phyloP scores from a whole-genome alignment of 257 asterid species.

The Petrea volubilis region DNA sequence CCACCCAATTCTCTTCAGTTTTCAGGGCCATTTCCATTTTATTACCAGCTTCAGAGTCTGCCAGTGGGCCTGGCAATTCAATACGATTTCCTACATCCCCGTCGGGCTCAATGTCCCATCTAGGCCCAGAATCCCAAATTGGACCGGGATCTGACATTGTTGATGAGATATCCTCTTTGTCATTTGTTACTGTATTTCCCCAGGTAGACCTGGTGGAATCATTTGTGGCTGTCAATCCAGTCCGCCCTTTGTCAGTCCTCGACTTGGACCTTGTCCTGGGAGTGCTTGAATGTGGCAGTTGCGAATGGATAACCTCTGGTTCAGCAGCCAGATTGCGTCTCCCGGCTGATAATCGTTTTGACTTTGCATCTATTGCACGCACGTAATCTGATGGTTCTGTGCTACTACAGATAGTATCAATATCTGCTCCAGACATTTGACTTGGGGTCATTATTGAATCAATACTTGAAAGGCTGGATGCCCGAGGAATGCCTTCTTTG shows the following conservation, averaged over 20 bases:
- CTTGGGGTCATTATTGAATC: conserved; percentile 77
- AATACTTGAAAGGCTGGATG: conserved; percentile 74
- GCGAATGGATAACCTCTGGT: conserved; percentile 74
- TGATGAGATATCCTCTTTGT: conserved; percentile 77
- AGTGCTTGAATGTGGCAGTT: conserved; percentile 53
- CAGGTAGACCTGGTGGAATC: conserved; percentile 59
- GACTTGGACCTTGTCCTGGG: conserved; percentile 78
- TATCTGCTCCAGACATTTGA: conserved; percentile 51
- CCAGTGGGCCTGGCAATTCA: conserved; percentile 55
- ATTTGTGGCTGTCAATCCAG: conserved; percentile 47
- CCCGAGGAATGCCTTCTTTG: conserved; percentile 79
- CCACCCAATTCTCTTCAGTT: conserved; percentile 68
- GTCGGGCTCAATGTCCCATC: conserved; percentile 66
- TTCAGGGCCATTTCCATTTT: conserved; percentile 33
- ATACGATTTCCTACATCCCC: conserved; percentile 52
- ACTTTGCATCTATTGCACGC: conserved; percentile 77
- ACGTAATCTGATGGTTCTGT: conserved; percentile 75
- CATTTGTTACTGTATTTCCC: conserved; percentile 49
- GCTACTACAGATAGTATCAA: conserved; percentile 66
- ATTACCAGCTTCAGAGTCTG: conserved; percentile 37
- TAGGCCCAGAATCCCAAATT: conserved; percentile 80
- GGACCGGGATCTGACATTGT: conserved; percentile 86
- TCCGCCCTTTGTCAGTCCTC: conserved; percentile 57
- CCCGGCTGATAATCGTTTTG: conserved; percentile 66
- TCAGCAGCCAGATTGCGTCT: conserved; percentile 54